These are phyloP conservation scores for Aspergillus bridgeri DNA, from an alignment of 495 filamentous ascomycete genomes.

Conservation along the genomic window DNA sequence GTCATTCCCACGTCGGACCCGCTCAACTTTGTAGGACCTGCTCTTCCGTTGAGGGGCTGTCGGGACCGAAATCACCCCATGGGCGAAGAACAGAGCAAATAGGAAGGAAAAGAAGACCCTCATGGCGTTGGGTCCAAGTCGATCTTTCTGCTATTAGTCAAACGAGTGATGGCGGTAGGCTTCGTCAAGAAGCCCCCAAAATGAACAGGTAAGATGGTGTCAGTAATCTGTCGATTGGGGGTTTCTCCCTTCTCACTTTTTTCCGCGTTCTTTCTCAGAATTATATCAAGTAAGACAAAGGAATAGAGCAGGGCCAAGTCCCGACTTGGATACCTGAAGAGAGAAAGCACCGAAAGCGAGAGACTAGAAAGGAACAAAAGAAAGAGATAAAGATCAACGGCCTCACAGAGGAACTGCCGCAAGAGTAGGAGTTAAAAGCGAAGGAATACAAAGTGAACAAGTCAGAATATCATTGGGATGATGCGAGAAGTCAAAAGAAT, in stretches of 20 bases:
- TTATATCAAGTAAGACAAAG: constrained; percentile 4
- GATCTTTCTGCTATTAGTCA: background rate
- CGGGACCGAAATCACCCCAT: constrained; percentile 38
- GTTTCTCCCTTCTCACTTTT: background rate
- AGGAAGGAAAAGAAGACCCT: constrained; percentile 28
- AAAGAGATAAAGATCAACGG: constrained; percentile 17
- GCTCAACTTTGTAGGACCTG: constrained; percentile 58
- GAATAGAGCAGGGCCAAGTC: constrained; percentile 14
- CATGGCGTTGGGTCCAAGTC: constrained; percentile 22
- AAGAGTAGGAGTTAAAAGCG: constrained; percentile 8
- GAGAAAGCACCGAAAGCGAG: constrained; percentile 14
- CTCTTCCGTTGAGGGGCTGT: constrained; percentile 25
- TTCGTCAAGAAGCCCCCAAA: background rate
- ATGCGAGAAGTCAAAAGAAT: background rate
- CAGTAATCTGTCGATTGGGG: background rate
- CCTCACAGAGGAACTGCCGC: constrained; percentile 11
- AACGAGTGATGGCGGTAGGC: background rate
- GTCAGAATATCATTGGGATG: constrained; percentile 1
- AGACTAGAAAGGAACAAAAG: constrained; percentile 22
- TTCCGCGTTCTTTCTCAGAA: background rate
- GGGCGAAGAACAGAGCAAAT: constrained; percentile 30
- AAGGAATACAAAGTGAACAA: constrained; percentile 2
- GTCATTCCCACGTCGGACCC: constrained; percentile 51
- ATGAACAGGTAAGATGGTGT: background rate
- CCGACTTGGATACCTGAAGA: constrained; percentile 19